Evolutionary conservation across 352 stramenopile species (phyloP).

Genomic region (Blastocystis sp.): DNA sequence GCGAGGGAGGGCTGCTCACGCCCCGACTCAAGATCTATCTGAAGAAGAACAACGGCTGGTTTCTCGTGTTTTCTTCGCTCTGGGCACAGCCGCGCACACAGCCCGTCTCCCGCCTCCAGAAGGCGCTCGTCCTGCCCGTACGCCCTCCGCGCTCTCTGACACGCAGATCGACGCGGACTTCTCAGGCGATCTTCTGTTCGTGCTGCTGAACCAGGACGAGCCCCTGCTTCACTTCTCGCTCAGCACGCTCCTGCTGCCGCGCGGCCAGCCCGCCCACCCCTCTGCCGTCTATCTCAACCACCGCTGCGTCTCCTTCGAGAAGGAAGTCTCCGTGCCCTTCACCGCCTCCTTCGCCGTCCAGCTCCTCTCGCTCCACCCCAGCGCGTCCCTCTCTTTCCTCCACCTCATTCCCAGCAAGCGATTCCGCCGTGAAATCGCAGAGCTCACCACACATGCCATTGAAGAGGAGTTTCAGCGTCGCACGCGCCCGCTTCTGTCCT

Average conservation of each 20-base stretch:
- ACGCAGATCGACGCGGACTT: constrained; percentile 15
- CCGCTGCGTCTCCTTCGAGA: constrained; percentile 49
- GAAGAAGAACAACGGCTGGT: constrained; percentile 23
- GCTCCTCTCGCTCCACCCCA: constrained; percentile 14
- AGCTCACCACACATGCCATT: constrained; percentile 16
- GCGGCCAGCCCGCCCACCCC: background rate
- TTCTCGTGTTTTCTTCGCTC: constrained; percentile 38
- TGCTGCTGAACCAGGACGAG: constrained; percentile 17
- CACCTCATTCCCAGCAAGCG: background rate
- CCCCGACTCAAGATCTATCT: constrained; percentile 31
- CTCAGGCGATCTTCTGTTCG: constrained; percentile 45
- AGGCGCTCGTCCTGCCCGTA: constrained; percentile 20
- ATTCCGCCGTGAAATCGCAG: background rate
- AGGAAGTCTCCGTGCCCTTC: background rate
- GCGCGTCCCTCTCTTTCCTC: background rate
- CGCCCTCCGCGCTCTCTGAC: background rate
- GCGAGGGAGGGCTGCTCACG: constrained; percentile 3
- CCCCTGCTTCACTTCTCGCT: constrained; percentile 56
- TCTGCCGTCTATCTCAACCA: constrained; percentile 53
- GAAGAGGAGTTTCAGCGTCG: constrained; percentile 8
- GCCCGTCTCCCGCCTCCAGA: background rate
- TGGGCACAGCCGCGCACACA: background rate
- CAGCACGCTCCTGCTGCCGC: constrained; percentile 32
- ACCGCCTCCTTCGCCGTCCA: constrained; percentile 37
- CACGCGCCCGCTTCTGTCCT: background rate